Conservation (phyloP, 225 moss, liverwort and hornwort species). For the Asterella californica region DNA sequence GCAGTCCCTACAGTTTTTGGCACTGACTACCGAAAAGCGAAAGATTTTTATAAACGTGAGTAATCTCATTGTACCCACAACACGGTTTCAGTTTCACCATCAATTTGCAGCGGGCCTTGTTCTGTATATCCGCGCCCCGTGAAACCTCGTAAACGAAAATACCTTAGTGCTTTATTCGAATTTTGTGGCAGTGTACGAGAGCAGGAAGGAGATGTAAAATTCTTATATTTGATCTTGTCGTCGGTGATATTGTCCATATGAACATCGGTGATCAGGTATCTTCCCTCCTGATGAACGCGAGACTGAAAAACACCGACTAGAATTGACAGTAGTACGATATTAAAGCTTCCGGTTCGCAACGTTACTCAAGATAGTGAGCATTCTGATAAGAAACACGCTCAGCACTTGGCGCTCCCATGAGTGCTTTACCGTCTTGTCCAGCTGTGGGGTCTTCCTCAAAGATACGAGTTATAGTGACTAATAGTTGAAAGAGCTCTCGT, state of each 20-base stretch:
- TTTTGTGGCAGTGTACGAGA: conserved; percentile 57
- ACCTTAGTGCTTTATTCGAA: neutral
- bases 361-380: neutral
- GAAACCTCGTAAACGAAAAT: neutral
- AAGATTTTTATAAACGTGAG: conserved; percentile 74
- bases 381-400: neutral
- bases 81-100: neutral
- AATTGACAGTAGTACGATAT: neutral
- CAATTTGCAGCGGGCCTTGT: neutral
- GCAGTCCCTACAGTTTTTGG: conserved; percentile 72
- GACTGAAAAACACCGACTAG: neutral
- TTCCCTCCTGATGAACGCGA: neutral
- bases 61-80: neutral
- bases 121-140: neutral
- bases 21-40: conserved; percentile 79
- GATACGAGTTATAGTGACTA: no score
- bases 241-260: conserved; percentile 87
- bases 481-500: no score
- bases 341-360: neutral
- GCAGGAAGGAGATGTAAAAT: conserved; percentile 65
- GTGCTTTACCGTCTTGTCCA: neutral
- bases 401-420: neutral
- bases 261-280: conserved; percentile 89
- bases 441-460: neutral
- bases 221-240: conserved; percentile 82